phyloP scores from a whole-genome alignment of 2,329 filamentous ascomycete genomes.

The Mycosphaerelloides madeirae region DNA sequence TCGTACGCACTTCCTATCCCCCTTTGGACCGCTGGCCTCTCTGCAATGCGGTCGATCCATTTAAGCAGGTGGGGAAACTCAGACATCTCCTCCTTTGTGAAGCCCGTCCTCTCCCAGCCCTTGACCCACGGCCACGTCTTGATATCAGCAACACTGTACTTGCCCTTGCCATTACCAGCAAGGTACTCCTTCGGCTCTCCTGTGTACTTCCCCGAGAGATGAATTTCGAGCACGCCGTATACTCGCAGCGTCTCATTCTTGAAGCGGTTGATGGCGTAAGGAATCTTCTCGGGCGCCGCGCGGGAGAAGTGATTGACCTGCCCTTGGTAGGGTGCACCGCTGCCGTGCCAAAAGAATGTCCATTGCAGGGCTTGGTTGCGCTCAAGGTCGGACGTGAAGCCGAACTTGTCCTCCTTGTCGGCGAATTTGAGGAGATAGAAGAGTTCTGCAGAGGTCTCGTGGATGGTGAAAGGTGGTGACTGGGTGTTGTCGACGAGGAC shows the following conservation, averaged over 20 bases:
- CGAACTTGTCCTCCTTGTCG: conserved; percentile 48
- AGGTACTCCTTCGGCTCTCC: conserved; percentile 49
- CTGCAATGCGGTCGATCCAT: conserved; percentile 51
- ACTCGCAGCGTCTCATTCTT: conserved; percentile 50
- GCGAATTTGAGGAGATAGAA: conserved; percentile 49
- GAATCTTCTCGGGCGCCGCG: conserved; percentile 44
- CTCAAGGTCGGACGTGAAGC: conserved; percentile 51
- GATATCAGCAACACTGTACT: conserved; percentile 53
- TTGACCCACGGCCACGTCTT: conserved; percentile 51
- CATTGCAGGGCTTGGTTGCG: conserved; percentile 48
- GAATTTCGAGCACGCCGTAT: conserved; percentile 54
- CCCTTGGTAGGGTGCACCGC: conserved; percentile 41
- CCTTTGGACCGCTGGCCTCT: conserved; percentile 45
- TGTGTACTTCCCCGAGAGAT: conserved; percentile 49
- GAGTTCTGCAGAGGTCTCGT: conserved; percentile 51
- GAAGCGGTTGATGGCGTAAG: conserved; percentile 50
- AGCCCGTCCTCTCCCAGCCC: conserved; percentile 41
- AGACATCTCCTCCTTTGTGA: conserved; percentile 47
- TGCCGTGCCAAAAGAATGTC: conserved; percentile 52
- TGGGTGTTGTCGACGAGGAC: conserved; percentile 49
- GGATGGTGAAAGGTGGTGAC: conserved; percentile 47
- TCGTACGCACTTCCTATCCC: conserved; percentile 38
- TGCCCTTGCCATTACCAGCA: conserved; percentile 51
- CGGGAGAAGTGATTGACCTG: conserved; percentile 45
- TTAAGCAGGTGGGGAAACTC: conserved; percentile 49